Evolutionary conservation across 306 rosid genomes (phyloP).

Genomic region (Lagenaria siceraria): DNA sequence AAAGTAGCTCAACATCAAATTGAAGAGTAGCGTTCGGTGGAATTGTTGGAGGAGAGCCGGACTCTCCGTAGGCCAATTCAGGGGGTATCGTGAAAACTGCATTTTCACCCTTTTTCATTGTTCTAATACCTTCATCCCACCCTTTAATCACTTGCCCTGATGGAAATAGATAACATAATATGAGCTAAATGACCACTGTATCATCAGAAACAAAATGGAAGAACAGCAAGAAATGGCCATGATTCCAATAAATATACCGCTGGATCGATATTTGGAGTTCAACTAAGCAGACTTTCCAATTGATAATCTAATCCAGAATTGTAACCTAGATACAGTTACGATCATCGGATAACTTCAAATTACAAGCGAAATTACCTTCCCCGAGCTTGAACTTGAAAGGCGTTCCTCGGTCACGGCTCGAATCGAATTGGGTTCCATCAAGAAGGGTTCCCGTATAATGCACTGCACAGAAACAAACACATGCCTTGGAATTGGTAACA

Average conservation of each 20-base stretch:
- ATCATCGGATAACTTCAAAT: neutral
- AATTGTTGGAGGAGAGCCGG: slow-evolving; percentile 70
- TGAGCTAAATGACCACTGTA: neutral
- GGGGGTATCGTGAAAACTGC: slow-evolving; percentile 31
- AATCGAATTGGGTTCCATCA: slow-evolving; percentile 74
- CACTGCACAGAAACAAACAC: slow-evolving; percentile 23
- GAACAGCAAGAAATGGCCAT: neutral
- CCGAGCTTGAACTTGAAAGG: slow-evolving; percentile 75
- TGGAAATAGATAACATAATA: neutral
- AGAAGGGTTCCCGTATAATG: slow-evolving; percentile 73
- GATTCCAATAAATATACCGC: neutral
- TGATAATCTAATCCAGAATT: neutral
- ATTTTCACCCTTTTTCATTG: slow-evolving; percentile 86
- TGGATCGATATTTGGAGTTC: neutral
- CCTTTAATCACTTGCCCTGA: slow-evolving; percentile 75
- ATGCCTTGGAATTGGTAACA: neutral
- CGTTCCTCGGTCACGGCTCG: slow-evolving; percentile 64
- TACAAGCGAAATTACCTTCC: slow-evolving; percentile 29
- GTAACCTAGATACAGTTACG: neutral
- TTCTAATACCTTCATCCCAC: slow-evolving; percentile 82
- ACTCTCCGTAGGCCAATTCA: slow-evolving; percentile 35
- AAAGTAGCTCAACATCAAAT: slow-evolving; percentile 66
- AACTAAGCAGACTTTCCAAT: neutral
- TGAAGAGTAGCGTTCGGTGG: slow-evolving; percentile 79
- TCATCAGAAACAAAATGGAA: neutral